Conservation (phyloP, 495 filamentous ascomycete genomes). For the Aspergillus olivimuriae region DNA sequence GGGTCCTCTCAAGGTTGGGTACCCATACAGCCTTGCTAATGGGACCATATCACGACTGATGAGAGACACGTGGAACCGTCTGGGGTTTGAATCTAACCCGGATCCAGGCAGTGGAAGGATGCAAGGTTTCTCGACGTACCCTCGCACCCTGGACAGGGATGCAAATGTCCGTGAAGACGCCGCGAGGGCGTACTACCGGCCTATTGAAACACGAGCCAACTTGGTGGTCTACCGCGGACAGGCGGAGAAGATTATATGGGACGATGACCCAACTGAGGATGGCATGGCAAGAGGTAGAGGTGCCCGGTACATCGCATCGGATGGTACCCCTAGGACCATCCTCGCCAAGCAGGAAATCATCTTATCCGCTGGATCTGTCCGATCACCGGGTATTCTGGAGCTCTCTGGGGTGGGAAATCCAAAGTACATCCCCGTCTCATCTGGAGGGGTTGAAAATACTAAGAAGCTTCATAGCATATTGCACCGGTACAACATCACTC, state of each 20-base stretch:
- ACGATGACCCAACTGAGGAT: constrained; percentile 1
- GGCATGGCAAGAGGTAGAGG: constrained; percentile 14
- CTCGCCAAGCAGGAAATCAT: constrained; percentile 51
- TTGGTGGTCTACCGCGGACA: constrained; percentile 27
- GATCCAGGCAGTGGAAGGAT: constrained; percentile 36
- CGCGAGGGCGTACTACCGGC: constrained; percentile 43
- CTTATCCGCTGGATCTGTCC: constrained; percentile 49
- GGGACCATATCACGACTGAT: constrained; percentile 20
- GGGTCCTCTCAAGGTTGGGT: constrained; percentile 46
- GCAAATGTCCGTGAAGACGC: constrained; percentile 49
- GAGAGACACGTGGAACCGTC: constrained; percentile 15
- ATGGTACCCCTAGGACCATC: constrained; percentile 22
- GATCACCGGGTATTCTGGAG: constrained; percentile 54
- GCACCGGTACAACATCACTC: constrained; percentile 27
- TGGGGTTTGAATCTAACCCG: constrained; percentile 29
- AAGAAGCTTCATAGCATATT: constrained; percentile 19
- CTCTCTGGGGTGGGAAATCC: constrained; percentile 54
- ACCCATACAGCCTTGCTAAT: constrained; percentile 23
- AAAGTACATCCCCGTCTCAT: neutral
- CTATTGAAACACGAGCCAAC: constrained; percentile 20
- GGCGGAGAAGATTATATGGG: constrained; percentile 32
- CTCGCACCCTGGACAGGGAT: constrained; percentile 28
- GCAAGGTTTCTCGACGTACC: constrained; percentile 33
- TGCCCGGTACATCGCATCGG: constrained; percentile 14
- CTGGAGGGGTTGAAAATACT: neutral